phyloP scores from a whole-genome alignment of 2,329 filamentous ascomycete genomes.

The Xenosphaeropsis pyriputrescens region DNA sequence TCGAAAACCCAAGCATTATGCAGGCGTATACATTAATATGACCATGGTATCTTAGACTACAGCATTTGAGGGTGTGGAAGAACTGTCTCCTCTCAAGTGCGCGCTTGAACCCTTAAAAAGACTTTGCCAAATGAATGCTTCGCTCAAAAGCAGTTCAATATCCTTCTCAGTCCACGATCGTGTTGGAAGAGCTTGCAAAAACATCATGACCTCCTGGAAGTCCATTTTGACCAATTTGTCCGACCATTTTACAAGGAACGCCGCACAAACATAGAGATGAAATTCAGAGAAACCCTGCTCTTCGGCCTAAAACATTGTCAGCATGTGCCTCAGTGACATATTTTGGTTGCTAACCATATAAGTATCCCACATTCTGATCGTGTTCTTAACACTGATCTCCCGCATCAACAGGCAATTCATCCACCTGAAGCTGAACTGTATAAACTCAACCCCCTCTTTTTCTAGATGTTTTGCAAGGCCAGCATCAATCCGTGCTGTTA shows the following conservation, averaged over 20 bases:
- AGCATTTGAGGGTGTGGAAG: slow-evolving; percentile 16
- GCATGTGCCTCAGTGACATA: neutral
- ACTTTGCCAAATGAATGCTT: slow-evolving; percentile 98
- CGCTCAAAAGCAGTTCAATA: slow-evolving; percentile 85
- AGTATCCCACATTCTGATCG: slow-evolving; percentile 98
- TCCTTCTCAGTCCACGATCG: slow-evolving; percentile 95
- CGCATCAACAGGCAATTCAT: slow-evolving; percentile 99
- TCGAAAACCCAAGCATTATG: no score
- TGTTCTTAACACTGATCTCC: slow-evolving; percentile 91
- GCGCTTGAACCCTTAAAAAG: slow-evolving; percentile 90
- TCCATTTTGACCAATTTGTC: slow-evolving; percentile 93
- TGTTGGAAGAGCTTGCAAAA: slow-evolving; percentile 85
- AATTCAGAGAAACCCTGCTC: slow-evolving; percentile 98
- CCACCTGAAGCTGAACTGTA: slow-evolving; percentile 98
- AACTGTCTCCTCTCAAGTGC: slow-evolving; percentile 50
- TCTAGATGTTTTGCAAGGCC: slow-evolving; percentile 79
- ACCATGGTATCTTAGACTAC: neutral
- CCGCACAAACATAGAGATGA: slow-evolving; percentile 94
- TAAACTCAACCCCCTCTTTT: slow-evolving; percentile 87
- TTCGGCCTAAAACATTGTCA: slow-evolving; percentile 54
- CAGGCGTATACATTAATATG: no score
- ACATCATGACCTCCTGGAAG: slow-evolving; percentile 99
- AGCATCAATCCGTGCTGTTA: slow-evolving; percentile 80
- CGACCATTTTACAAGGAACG: slow-evolving; percentile 97
- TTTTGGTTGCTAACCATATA: slow-evolving; percentile 58